Percentiles rank a stretch among this genome's conserved stretches.
Conservation (phyloP, 345 rosid genomes). For the Brassica nigra region DNA sequence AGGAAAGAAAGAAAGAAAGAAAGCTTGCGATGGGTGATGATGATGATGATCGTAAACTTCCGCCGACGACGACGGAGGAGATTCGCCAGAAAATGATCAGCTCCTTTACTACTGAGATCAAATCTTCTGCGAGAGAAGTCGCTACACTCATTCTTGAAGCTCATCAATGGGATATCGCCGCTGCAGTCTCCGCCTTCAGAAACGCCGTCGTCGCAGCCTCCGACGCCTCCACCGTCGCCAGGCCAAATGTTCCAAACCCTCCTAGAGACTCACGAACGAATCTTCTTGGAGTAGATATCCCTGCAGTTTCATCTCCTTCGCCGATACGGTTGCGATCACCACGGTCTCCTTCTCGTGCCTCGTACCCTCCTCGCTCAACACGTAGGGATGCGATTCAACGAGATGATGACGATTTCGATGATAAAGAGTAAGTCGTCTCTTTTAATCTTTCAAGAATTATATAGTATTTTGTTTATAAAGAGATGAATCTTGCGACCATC, state of each 20-base stretch:
- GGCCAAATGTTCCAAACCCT: constrained; percentile 19
- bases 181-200: constrained; percentile 73
- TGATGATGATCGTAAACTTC: neutral
- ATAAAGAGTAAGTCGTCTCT: neutral
- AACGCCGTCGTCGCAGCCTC: constrained; percentile 22
- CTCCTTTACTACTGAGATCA: constrained; percentile 55
- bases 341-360: neutral
- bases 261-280: neutral
- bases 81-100: constrained; percentile 32
- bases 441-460: neutral
- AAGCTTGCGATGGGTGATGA: constrained; percentile 13
- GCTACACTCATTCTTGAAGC: constrained; percentile 70
- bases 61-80: neutral
- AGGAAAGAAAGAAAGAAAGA: neutral
- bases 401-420: neutral
- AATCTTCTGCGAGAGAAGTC: constrained; percentile 61
- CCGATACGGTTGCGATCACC: neutral
- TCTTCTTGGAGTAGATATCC: neutral
- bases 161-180: constrained; percentile 68
- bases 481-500: neutral
- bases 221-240: constrained; percentile 3
- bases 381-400: neutral
- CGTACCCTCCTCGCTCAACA: too few species aligned
- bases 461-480: neutral
- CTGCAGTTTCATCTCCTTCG: constrained; percentile 26